A percentile compares a stretch with the other conserved stretches of the same genome.
Evolutionary conservation across 23 red algal species (phyloP).

Genomic region (Cyanidioschyzon merolae): DNA sequence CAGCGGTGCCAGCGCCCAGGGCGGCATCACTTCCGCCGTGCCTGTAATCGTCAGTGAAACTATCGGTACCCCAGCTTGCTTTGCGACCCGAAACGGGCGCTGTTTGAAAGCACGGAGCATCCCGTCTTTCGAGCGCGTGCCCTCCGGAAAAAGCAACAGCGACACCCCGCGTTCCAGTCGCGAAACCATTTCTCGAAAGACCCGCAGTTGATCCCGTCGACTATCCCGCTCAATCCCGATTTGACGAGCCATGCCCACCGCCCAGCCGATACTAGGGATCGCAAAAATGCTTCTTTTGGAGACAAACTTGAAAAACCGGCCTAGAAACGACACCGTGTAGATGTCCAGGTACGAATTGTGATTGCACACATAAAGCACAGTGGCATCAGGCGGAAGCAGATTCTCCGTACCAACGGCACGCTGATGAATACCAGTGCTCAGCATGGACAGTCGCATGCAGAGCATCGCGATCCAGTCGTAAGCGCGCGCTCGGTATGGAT

Average conservation of each 20-base stretch:
- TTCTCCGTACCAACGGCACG: slow-evolving; percentile 40
- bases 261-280: slow-evolving; percentile 83
- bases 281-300: slow-evolving; percentile 82
- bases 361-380: slow-evolving; percentile 81
- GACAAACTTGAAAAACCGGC: slow-evolving; percentile 71
- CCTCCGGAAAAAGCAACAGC: slow-evolving; percentile 84
- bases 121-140: slow-evolving; percentile 53
- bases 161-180: slow-evolving; percentile 45
- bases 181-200: slow-evolving; percentile 62
- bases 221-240: slow-evolving; percentile 48
- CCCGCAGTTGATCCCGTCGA: slow-evolving; percentile 50
- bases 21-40: slow-evolving; percentile 72
- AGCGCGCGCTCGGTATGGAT: slow-evolving; percentile 28
- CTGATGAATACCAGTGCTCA: slow-evolving; percentile 27
- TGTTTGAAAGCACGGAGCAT: slow-evolving; percentile 49
- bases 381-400: slow-evolving; percentile 28
- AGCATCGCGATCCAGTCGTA: slow-evolving; percentile 49
- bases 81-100: slow-evolving; percentile 77
- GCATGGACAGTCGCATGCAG: slow-evolving; percentile 60
- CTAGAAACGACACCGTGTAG: slow-evolving; percentile 56
- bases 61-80: slow-evolving; percentile 40
- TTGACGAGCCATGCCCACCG: slow-evolving; percentile 75
- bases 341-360: slow-evolving; percentile 85
- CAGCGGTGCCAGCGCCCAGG: slow-evolving; percentile 51
- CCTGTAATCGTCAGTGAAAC: slow-evolving; percentile 78